A percentile compares a stretch with the other conserved stretches of the same genome.
Evolutionary conservation across 2,329 filamentous ascomycete genomes (phyloP).

Genomic region (Chaetoscypha palmicola): DNA sequence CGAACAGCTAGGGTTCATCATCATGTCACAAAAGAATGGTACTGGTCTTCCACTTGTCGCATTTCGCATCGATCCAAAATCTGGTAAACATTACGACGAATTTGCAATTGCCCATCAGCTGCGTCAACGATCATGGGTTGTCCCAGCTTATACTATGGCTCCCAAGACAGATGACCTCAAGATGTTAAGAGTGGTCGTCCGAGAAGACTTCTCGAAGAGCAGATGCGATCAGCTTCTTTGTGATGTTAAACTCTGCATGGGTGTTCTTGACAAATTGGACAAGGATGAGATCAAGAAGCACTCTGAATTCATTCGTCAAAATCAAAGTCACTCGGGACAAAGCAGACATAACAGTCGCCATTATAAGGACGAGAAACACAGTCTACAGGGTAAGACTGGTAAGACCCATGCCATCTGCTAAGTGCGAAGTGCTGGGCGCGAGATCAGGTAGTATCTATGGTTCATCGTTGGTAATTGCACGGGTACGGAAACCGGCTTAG

Average conservation of each 20-base stretch:
- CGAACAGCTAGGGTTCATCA: slow-evolving; percentile 69
- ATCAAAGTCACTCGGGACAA: slow-evolving; percentile 36
- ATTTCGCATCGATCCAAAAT: slow-evolving; percentile 54
- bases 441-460: not conserved
- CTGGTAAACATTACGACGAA: slow-evolving; percentile 58
- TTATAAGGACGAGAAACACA: slow-evolving; percentile 66
- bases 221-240: slow-evolving; percentile 71
- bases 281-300: slow-evolving; percentile 62
- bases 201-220: slow-evolving; percentile 81
- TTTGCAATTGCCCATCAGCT: slow-evolving; percentile 79
- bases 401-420: slow-evolving; percentile 87
- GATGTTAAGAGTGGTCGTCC: slow-evolving; percentile 85
- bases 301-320: slow-evolving; percentile 54
- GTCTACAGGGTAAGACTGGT: slow-evolving; percentile 78
- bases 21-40: slow-evolving; percentile 77
- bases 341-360: slow-evolving; percentile 27
- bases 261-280: slow-evolving; percentile 68
- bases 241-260: slow-evolving; percentile 72
- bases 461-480: not conserved
- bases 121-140: slow-evolving; percentile 82
- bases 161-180: slow-evolving; percentile 77
- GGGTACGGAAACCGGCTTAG: not conserved
- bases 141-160: slow-evolving; percentile 96
- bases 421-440: not conserved
- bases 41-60: slow-evolving; percentile 82